phyloP scores from a whole-genome alignment of 106 monocot genomes.

The Posidonia australis region DNA sequence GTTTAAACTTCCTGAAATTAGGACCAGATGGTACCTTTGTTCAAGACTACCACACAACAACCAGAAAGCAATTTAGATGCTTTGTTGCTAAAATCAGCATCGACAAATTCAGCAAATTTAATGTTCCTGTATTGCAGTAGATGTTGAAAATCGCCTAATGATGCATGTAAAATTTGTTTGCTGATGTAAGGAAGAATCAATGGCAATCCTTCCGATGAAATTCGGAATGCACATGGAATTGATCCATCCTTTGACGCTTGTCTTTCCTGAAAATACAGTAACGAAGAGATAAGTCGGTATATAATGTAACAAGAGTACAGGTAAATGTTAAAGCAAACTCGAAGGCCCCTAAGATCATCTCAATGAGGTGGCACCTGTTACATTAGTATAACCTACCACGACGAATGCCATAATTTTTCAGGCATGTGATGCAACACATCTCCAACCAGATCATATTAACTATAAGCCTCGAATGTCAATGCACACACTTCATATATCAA shows the following conservation, averaged over 20 bases:
- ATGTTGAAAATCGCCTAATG: slow-evolving; percentile 60
- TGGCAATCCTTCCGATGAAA: slow-evolving; percentile 93
- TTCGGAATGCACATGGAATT: slow-evolving; percentile 52
- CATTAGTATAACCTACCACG: no score
- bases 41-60: slow-evolving; percentile 74
- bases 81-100: slow-evolving; percentile 46
- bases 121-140: slow-evolving; percentile 67
- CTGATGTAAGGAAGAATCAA: slow-evolving; percentile 76
- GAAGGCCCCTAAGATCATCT: no score
- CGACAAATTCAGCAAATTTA: slow-evolving; percentile 72
- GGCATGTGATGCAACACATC: no score
- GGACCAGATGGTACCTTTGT: slow-evolving; percentile 36
- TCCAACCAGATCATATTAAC: no score
- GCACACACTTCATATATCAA: no score
- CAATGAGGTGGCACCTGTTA: no score
- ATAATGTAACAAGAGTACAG: neutral
- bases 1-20: neutral
- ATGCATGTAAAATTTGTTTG: slow-evolving; percentile 66
- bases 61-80: slow-evolving; percentile 49
- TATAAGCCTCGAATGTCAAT: no score
- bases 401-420: no score
- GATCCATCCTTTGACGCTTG: slow-evolving; percentile 63
- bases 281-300: neutral
- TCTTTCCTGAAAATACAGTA: slow-evolving; percentile 49
- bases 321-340: neutral